Conservation (phyloP, 2,329 filamentous ascomycete species). For the Diaporthe nobilis region DNA sequence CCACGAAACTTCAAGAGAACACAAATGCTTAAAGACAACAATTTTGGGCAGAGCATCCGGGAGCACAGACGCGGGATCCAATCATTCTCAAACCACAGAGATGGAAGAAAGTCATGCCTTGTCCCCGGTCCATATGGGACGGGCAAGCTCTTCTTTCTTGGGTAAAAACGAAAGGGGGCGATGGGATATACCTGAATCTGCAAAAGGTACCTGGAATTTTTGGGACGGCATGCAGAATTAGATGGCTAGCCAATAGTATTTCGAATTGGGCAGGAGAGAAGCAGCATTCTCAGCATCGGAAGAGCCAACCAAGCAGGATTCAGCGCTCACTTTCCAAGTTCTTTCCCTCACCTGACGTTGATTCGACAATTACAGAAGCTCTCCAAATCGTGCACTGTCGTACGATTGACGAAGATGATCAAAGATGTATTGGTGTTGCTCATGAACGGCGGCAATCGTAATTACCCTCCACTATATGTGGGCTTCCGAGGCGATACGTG, state of each 20-base stretch:
- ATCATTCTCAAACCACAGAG: neutral
- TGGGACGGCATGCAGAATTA: neutral
- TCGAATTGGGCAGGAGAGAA: too few relatives aligned
- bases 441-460: neutral
- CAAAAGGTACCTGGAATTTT: neutral
- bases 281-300: neutral
- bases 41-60: neutral
- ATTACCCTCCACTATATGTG: neutral
- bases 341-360: neutral
- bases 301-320: neutral
- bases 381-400: neutral
- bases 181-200: neutral
- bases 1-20: neutral
- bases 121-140: neutral
- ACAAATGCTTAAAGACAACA: neutral
- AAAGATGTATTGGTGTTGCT: neutral
- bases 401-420: neutral
- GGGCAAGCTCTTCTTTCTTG: too few relatives aligned
- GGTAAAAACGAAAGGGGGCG: too few relatives aligned
- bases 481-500: neutral
- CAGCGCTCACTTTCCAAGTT: neutral
- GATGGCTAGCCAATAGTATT: too few relatives aligned
- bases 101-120: neutral
- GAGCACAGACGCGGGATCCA: neutral
- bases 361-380: too few relatives aligned